Evolutionary conservation across 1,139 yeast species (phyloP).

Genomic region (Taiozyma sp.): DNA sequence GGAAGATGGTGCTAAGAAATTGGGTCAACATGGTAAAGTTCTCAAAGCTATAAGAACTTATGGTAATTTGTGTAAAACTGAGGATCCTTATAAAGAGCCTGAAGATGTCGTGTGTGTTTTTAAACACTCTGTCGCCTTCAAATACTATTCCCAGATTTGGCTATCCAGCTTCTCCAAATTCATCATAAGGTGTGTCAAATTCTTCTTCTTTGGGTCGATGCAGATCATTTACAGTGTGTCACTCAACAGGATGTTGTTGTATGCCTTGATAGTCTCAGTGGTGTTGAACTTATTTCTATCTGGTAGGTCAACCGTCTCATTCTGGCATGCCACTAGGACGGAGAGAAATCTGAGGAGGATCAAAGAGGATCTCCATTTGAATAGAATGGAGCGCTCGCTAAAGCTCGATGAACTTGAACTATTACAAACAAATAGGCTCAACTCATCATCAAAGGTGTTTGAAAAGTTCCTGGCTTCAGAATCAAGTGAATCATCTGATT

Average conservation of each 20-base stretch:
- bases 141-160: constrained; percentile 22
- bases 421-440: constrained; percentile 27
- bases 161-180: constrained; percentile 19
- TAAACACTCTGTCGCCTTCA: constrained; percentile 19
- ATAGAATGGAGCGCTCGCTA: constrained; percentile 57
- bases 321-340: constrained; percentile 64
- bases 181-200: constrained; percentile 19
- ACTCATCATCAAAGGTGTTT: constrained; percentile 20
- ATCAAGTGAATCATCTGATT: constrained; percentile 20
- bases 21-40: constrained; percentile 58
- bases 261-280: constrained; percentile 38
- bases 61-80: constrained; percentile 48
- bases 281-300: constrained; percentile 46
- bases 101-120: constrained; percentile 22
- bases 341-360: constrained; percentile 40
- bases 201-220: constrained; percentile 12
- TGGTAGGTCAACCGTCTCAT: constrained; percentile 50
- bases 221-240: constrained; percentile 17
- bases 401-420: constrained; percentile 63
- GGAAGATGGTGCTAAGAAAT: constrained; percentile 24
- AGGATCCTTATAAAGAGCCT: constrained; percentile 24
- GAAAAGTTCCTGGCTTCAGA: constrained; percentile 24
- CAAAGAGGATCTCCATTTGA: constrained; percentile 34
- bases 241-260: constrained; percentile 36
- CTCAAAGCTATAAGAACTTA: constrained; percentile 62